Evolutionary conservation across 257 asterid species (phyloP), one percentile per base, ranked within the genome.

Genomic region (Thymus mandschuricus): DNA sequence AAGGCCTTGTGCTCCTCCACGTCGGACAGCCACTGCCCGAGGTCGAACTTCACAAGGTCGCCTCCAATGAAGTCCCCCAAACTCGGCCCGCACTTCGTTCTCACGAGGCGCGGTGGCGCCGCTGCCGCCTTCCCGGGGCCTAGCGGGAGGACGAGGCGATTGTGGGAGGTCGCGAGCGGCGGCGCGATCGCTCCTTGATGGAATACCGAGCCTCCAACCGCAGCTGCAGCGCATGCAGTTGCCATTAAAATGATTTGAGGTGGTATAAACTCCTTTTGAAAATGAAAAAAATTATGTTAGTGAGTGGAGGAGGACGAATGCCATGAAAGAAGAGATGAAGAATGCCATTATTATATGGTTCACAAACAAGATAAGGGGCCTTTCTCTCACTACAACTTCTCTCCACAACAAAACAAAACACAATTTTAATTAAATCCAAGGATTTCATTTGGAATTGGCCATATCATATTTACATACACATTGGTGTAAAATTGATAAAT

Each of bases 1-100:
- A 92, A 30, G 44, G 97, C 90, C 79, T 89, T 87, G 69, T 92
- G 96, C 73, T 89, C 97, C 81, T 92, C 97, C 21, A 89, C 98
- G 15, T 92, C 96, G 0, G 90, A 81, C 40, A 87, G 45, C 96
- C 96, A 92, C 30, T 84, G 82, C 6, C 92, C 92, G 51, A 89
- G 62, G 63, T 92, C 98, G 11, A 81, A 54, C 72, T 85, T 87
- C 3, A 92, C 54, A 3, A 89, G 85, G 76, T 92, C 98, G 8
- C 98, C 98, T 38, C 98, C 96, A 15, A 89, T 89, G 87, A 89
- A 92, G 76, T 92, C 96, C 43, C 65, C 81, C 4, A 89, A 4
- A 15, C 86, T 79, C 48, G 69, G 40, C 21, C 55, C 74, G 33
- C 98, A 86, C 69, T 73, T 80, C 43, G 80, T 82, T 8, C 72